phyloP scores from a whole-genome alignment of 257 asterid genomes.

The Solanum pimpinellifolium region DNA sequence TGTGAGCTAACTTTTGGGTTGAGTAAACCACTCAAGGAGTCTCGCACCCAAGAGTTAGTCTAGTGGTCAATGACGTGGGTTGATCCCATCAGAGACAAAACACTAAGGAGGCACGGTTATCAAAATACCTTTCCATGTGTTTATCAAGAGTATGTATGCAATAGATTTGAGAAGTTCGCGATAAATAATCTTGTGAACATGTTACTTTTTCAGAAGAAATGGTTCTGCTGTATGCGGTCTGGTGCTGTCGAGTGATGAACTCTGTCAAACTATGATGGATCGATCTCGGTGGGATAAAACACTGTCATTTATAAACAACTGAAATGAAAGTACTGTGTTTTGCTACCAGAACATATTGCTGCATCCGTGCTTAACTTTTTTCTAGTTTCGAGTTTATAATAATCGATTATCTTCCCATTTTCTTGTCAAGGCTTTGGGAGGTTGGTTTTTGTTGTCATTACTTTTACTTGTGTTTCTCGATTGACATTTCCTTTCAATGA shows the following conservation, averaged over 20 bases:
- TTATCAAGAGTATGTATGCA: neutral
- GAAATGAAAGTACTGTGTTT: neutral
- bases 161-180: neutral
- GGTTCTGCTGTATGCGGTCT: conserved; percentile 77
- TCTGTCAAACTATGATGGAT: conserved; percentile 22
- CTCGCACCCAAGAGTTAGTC: neutral
- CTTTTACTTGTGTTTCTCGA: neutral
- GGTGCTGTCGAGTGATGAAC: conserved; percentile 55
- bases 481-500: neutral
- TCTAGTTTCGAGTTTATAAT: neutral
- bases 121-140: too few relatives aligned
- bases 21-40: neutral
- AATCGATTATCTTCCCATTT: neutral
- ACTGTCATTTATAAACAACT: neutral
- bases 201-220: conserved; percentile 60
- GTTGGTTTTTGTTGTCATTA: neutral
- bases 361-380: neutral
- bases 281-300: conserved; percentile 5
- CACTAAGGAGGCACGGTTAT: neutral
- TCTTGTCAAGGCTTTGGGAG: neutral
- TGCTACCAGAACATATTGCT: neutral
- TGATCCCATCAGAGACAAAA: neutral
- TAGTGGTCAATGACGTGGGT: neutral
- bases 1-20: neutral
- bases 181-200: neutral